A percentile compares a stretch with the other conserved stretches of the same genome.
Conservation (phyloP, 805 yeast genomes). For the Nakazawaea ambrosiae region DNA sequence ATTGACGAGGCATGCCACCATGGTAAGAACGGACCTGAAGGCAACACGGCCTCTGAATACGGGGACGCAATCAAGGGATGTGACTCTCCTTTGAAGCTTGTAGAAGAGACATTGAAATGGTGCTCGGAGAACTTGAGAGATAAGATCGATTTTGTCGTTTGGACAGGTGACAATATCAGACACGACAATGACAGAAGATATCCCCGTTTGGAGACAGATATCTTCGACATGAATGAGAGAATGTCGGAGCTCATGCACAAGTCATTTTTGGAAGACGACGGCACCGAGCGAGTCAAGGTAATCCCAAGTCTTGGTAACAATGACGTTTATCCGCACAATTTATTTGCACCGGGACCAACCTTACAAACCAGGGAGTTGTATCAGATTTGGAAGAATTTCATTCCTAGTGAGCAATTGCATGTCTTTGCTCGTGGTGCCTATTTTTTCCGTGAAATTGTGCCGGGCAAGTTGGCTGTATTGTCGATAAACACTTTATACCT, state of each 20-base stretch:
- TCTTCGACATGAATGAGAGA: conserved; percentile 59
- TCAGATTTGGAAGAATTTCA: conserved; percentile 63
- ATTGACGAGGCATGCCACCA: conserved; percentile 51
- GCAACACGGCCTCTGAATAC: conserved; percentile 51
- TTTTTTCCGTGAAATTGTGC: conserved; percentile 71
- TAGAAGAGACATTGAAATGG: conserved; percentile 63
- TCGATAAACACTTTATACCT: conserved; percentile 74
- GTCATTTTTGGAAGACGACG: conserved; percentile 43
- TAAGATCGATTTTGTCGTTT: conserved; percentile 75
- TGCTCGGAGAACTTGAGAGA: conserved; percentile 55
- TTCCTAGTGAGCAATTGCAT: conserved; percentile 75
- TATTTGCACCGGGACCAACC: conserved; percentile 86
- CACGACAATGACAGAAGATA: conserved; percentile 72
- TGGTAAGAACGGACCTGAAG: conserved; percentile 24
- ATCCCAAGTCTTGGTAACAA: conserved; percentile 80
- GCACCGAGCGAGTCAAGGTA: conserved; percentile 29
- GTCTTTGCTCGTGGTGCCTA: conserved; percentile 71
- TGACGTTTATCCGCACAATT: conserved; percentile 84
- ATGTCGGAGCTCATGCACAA: conserved; percentile 47
- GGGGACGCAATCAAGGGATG: conserved; percentile 77
- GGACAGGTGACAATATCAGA: conserved; percentile 89
- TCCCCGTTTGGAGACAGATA: conserved; percentile 71
- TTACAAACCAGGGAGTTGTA: conserved; percentile 73
- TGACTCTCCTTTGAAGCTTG: conserved; percentile 61
- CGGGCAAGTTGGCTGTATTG: conserved; percentile 67